Conservation (phyloP, 352 stramenopile species). For the Globisporangium camurandrum region DNA sequence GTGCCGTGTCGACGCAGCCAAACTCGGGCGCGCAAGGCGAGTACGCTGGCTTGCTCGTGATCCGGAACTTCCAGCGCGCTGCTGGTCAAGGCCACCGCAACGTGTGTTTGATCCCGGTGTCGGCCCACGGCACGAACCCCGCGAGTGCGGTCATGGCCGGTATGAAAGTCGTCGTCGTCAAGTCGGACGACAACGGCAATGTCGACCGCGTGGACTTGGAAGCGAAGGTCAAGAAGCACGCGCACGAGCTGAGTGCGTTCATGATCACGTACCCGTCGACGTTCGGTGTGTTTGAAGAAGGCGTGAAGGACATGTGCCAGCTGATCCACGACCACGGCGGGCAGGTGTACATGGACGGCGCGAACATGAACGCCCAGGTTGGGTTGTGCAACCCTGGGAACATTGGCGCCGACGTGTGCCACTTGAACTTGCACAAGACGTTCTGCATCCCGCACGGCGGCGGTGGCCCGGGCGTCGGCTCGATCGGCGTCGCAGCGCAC, state of each 20-base stretch:
- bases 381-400: slow-evolving; percentile 93
- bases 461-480: slow-evolving; percentile 91
- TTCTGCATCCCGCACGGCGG: slow-evolving; percentile 99
- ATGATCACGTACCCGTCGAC: slow-evolving; percentile 99
- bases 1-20: slow-evolving; percentile 95
- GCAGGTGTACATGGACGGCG: slow-evolving; percentile 99
- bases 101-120: slow-evolving; percentile 98
- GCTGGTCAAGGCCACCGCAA: slow-evolving; percentile 93
- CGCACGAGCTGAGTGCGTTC: slow-evolving; percentile 93
- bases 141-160: slow-evolving; percentile 96
- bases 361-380: slow-evolving; percentile 99
- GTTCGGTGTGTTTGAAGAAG: slow-evolving; percentile 98
- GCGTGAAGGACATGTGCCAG: slow-evolving; percentile 95
- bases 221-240: slow-evolving; percentile 94
- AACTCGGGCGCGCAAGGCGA: slow-evolving; percentile 98
- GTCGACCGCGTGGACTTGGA: slow-evolving; percentile 94
- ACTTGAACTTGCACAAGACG: slow-evolving; percentile 99
- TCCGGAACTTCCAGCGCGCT: slow-evolving; percentile 93
- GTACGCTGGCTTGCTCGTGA: slow-evolving; percentile 95
- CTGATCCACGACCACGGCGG: slow-evolving; percentile 94
- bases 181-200: slow-evolving; percentile 95
- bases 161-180: slow-evolving; percentile 97
- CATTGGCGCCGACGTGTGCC: slow-evolving; percentile 97
- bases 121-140: slow-evolving; percentile 98
- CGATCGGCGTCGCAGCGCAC: slow-evolving; percentile 90